A percentile compares a stretch with the other conserved stretches of the same genome.
Conservation (phyloP, 192 early-diverging fungal genomes). For the Oehlia diaphana region DNA sequence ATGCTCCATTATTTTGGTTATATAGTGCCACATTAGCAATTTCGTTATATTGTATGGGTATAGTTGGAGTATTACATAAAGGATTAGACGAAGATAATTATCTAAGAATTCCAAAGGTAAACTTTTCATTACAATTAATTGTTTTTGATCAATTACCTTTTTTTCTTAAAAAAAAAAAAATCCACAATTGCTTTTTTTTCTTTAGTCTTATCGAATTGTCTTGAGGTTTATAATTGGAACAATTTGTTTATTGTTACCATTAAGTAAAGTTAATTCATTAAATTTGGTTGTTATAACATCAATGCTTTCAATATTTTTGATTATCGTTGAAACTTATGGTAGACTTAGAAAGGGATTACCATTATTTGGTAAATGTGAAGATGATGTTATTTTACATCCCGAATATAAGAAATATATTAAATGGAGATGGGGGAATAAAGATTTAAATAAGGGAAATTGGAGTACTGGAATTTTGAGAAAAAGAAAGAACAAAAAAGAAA, state of each 20-base stretch:
- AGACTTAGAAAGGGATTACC: constrained; percentile 9
- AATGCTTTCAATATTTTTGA: constrained; percentile 14
- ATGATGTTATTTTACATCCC: not conserved
- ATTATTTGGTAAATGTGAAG: constrained; percentile 13
- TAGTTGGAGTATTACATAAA: constrained; percentile 31
- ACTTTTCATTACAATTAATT: not conserved
- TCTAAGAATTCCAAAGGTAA: constrained; percentile 31
- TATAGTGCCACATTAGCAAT: constrained; percentile 18
- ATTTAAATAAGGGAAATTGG: not conserved
- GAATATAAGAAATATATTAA: constrained; percentile 2
- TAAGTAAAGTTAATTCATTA: constrained; percentile 21
- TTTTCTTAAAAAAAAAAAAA: too few relatives aligned
- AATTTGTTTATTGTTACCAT: constrained; percentile 23
- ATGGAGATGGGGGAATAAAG: constrained; percentile 24
- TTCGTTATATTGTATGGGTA: constrained; percentile 27
- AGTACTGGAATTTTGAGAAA: constrained; percentile 13
- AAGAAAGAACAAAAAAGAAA: constrained; percentile 1
- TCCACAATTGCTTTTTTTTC: too few relatives aligned
- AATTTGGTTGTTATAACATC: constrained; percentile 6
- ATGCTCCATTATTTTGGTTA: not conserved
- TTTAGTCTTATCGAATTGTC: not conserved
- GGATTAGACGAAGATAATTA: constrained; percentile 26
- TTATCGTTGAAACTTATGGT: constrained; percentile 29
- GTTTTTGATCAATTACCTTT: too few relatives aligned
- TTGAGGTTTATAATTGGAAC: constrained; percentile 20